phyloP scores from a whole-genome alignment of 106 monocot species.

The Allium fistulosum region DNA sequence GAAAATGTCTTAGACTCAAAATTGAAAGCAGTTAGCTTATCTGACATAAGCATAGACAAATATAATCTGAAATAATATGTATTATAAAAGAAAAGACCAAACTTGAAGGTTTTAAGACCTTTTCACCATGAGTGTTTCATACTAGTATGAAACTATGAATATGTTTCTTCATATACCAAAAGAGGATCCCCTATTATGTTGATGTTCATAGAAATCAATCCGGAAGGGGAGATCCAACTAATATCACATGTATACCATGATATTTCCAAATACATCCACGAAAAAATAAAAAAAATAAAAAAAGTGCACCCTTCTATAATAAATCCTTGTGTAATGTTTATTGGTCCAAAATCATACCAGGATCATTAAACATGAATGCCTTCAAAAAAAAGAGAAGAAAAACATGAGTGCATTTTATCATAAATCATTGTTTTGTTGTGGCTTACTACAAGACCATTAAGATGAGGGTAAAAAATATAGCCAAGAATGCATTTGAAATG shows the following conservation, averaged over 20 bases:
- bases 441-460: no score
- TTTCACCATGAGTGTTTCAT: conserved; percentile 1
- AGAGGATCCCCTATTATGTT: not conserved
- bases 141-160: not conserved
- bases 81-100: not conserved
- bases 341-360: conserved; percentile 6
- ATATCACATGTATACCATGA: no score
- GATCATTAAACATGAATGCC: conserved; percentile 7
- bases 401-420: no score
- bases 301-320: not conserved
- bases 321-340: not conserved
- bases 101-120: not conserved
- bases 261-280: no score
- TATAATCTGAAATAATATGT: no score
- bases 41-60: no score
- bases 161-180: not conserved
- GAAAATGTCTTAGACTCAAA: no score
- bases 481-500: no score
- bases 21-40: no score
- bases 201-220: not conserved
- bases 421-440: no score
- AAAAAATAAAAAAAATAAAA: not conserved
- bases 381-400: not conserved
- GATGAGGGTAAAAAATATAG: no score
- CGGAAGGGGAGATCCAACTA: no score